Percentiles rank a stretch among this genome's conserved stretches.
phyloP scores from a whole-genome alignment of 805 yeast species.

The Wickerhamomyces tratensis region DNA sequence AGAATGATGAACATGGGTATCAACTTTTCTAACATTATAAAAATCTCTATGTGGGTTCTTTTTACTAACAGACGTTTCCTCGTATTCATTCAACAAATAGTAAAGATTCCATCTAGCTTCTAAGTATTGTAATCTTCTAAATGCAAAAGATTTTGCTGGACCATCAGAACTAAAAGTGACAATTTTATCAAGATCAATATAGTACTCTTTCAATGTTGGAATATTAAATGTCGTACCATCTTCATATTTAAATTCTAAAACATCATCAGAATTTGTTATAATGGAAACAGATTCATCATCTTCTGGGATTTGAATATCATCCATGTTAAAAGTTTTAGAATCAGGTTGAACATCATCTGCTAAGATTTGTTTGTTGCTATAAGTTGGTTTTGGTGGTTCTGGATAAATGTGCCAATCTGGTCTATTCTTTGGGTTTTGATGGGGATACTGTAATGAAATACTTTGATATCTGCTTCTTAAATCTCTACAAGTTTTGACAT shows the following conservation, averaged over 20 bases:
- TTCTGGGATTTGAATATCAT: slow-evolving; percentile 33
- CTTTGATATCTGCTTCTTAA: slow-evolving; percentile 69
- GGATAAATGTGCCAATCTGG: slow-evolving; percentile 80
- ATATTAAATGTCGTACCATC: slow-evolving; percentile 40
- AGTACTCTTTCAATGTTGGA: slow-evolving; percentile 83
- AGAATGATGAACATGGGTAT: slow-evolving; percentile 97
- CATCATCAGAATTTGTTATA: slow-evolving; percentile 50
- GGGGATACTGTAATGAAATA: slow-evolving; percentile 61
- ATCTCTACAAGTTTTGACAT: slow-evolving; percentile 57
- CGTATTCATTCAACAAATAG: slow-evolving; percentile 79
- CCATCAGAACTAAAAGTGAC: slow-evolving; percentile 82
- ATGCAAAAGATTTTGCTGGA: slow-evolving; percentile 94
- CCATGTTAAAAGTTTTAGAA: slow-evolving; percentile 30
- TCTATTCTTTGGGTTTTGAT: slow-evolving; percentile 77
- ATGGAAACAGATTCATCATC: slow-evolving; percentile 38
- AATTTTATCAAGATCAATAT: slow-evolving; percentile 69
- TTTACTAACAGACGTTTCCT: slow-evolving; percentile 84
- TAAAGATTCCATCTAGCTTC: slow-evolving; percentile 97
- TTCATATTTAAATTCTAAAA: slow-evolving; percentile 44
- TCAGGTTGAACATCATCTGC: slow-evolving; percentile 30
- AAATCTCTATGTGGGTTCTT: slow-evolving; percentile 95
- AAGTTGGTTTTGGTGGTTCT: slow-evolving; percentile 86
- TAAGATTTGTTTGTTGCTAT: slow-evolving; percentile 54
- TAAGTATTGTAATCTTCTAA: slow-evolving; percentile 81
- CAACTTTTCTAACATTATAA: slow-evolving; percentile 93